These are phyloP conservation scores for Podospora didyma DNA, from an alignment of 495 filamentous ascomycete species.

Conservation along the genomic window DNA sequence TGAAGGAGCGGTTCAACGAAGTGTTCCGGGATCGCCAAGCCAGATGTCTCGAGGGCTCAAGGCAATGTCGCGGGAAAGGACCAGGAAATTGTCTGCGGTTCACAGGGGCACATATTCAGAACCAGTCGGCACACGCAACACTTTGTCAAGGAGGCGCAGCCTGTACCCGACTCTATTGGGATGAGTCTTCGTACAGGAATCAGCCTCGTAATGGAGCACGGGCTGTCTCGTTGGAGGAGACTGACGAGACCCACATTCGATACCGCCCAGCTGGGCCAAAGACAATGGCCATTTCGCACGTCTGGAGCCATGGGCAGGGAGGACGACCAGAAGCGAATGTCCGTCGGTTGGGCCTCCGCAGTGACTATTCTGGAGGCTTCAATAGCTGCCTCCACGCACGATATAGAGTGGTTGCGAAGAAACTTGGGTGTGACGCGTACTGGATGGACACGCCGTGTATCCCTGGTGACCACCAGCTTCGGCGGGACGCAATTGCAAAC, in stretches of 20 bases:
- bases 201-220: not conserved
- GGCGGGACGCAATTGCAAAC: not conserved
- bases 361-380: not conserved
- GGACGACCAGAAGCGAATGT: not conserved
- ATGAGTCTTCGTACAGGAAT: not conserved
- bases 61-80: not conserved
- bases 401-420: not conserved
- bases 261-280: not conserved
- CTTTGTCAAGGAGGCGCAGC: not conserved
- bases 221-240: not conserved
- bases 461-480: not conserved
- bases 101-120: not conserved
- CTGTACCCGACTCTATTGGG: not conserved
- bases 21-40: not conserved
- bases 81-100: not conserved
- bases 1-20: not conserved
- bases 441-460: conserved; percentile 2
- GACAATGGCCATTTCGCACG: not conserved
- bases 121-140: not conserved
- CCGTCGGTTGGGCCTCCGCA: not conserved
- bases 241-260: not conserved
- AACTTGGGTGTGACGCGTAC: not conserved
- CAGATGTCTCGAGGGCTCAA: not conserved
- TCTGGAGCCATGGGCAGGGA: conserved; percentile 2
- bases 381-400: not conserved